Percentiles rank a stretch among this genome's conserved stretches.
These are phyloP conservation scores for rapeseed (Brassica napus) DNA, from an alignment of 345 rosid genomes.

Conservation along the genomic window Da-Ae NC_063435.1:5635001-5635500, in stretches of 20 bases:
- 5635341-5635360: not conserved
- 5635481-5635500: not conserved
- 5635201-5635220: not conserved
- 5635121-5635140: not conserved
- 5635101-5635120: not conserved
- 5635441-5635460: not conserved
- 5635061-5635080: not conserved
- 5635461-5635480: not conserved
- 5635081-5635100: not conserved
- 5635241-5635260: constrained; percentile 24
- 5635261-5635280: constrained; percentile 36
- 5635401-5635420: not conserved
- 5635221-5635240: not conserved
- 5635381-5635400: constrained; percentile 21
- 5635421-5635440: not conserved
- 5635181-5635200: constrained; percentile 28
- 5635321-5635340: constrained; percentile 4
- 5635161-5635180: constrained; percentile 20
- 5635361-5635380: constrained; percentile 26
- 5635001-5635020: not conserved
- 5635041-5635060: not conserved
- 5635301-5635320: constrained; percentile 3
- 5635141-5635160: constrained; percentile 21
- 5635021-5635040: not conserved
- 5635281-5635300: constrained; percentile 40